Evolutionary conservation across 768 basidiomycete genomes (phyloP), one percentile per base, ranked within the genome.

Genomic region (Coprinopsis marcescibilis): DNA sequence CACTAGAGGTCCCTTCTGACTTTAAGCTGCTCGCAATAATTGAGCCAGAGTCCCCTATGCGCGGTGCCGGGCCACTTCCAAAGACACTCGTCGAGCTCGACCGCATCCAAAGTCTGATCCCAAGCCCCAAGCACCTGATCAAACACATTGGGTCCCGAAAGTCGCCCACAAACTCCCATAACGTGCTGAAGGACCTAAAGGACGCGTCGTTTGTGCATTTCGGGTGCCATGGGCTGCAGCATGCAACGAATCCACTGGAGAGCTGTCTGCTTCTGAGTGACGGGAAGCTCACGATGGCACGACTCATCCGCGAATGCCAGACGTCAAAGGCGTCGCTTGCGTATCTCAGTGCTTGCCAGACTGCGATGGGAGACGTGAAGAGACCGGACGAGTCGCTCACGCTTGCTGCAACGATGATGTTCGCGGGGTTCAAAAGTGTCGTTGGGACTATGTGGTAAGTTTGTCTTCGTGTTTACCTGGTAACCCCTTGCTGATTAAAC

Each of bases 281-380:
- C n/a, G 52, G 53, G 11, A 48, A 42, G 19, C 43, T 61, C 26
- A 57, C 52, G 40, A 7, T 59, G 12, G 36, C 59, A 42, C 39
- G 45, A 17, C 53, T 62, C n/a, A 57, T 52, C 41, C 45, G 15
- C 56, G 43, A 53, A 24, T 40, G 14, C 6, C 24, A 51, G 48
- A 26, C 59, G 44, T 43, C 51, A 10, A n/a, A 48, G 48, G 53
- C 57, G 24, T 49, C 57, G 23, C 53, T 74, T 19, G 73, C 68
- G 2, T 67, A 70, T 53, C 61, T 75, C 8, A 70, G 69, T 7
- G 71, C 72, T 1, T 75, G 73, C 46, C 59, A 73, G 47, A 73
- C 68, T 6, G 68, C 66, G 1, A 59, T 49, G n/a, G 65, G 69
- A 1, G 56, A 58, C 21, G 50, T 57, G 20, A 40, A 52, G 3